Conservation (phyloP, 2,329 filamentous ascomycete genomes). For the Colletotrichum abscissum region DNA sequence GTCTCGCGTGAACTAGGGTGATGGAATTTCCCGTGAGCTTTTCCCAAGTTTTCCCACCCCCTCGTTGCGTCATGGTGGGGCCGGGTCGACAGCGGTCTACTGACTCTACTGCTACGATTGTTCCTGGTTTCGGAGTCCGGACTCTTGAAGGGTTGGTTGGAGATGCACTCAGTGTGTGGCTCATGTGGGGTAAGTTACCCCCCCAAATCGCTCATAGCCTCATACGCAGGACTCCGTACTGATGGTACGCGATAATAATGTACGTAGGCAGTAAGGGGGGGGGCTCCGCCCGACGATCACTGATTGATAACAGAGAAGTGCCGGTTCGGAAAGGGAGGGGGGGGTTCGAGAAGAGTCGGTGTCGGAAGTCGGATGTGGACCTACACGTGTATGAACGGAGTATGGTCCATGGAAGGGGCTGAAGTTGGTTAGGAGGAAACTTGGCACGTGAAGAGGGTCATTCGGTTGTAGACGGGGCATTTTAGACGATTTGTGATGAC, state of each 20-base stretch:
- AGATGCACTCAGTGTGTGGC: no score
- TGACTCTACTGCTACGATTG: neutral
- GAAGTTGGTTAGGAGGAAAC: neutral
- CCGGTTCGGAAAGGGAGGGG: no score
- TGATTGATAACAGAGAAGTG: constrained; percentile 1
- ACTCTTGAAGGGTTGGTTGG: no score
- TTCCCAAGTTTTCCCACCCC: neutral
- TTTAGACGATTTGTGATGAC: neutral
- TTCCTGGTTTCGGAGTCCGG: neutral
- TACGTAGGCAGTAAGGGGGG: neutral
- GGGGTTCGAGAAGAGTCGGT: constrained; percentile 26
- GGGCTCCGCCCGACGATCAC: neutral
- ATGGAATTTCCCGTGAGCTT: neutral
- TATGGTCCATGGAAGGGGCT: neutral
- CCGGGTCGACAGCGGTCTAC: neutral
- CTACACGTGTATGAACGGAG: neutral
- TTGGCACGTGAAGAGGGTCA: neutral
- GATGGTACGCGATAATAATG: constrained; percentile 1
- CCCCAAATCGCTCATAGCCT: neutral
- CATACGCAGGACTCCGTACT: neutral
- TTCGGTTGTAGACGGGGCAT: neutral
- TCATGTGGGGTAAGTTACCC: neutral
- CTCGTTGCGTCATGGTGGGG: neutral
- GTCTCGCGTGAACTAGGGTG: neutral
- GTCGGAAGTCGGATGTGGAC: neutral